Evolutionary conservation across 2,329 filamentous ascomycete genomes (phyloP).

Genomic region (Colletotrichum sp.): DNA sequence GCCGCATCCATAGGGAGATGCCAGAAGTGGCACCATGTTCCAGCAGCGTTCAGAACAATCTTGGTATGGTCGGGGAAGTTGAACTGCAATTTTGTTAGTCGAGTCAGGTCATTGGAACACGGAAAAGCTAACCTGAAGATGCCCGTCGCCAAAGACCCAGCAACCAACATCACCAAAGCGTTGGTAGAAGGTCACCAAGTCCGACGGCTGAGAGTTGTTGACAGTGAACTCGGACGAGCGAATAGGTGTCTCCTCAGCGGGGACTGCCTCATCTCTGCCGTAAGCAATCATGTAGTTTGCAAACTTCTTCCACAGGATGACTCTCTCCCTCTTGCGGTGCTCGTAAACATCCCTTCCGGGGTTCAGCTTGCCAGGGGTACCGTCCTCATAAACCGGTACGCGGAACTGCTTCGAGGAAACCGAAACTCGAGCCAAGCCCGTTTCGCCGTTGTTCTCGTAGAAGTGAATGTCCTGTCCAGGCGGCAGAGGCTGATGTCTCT

Average conservation of each 20-base stretch:
- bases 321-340: slow-evolving; percentile 68
- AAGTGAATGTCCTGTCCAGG: slow-evolving; percentile 72
- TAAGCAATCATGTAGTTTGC: slow-evolving; percentile 78
- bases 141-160: slow-evolving; percentile 82
- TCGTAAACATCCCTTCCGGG: slow-evolving; percentile 69
- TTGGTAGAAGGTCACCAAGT: slow-evolving; percentile 81
- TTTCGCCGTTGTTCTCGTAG: slow-evolving; percentile 72
- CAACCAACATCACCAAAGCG: slow-evolving; percentile 80
- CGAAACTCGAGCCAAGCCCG: slow-evolving; percentile 67
- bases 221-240: slow-evolving; percentile 31
- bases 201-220: slow-evolving; percentile 43
- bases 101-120: not conserved
- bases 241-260: slow-evolving; percentile 50
- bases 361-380: slow-evolving; percentile 65
- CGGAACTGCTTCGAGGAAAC: slow-evolving; percentile 69
- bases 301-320: slow-evolving; percentile 76
- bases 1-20: slow-evolving; percentile 76
- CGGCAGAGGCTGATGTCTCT: slow-evolving; percentile 67
- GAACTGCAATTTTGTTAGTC: slow-evolving; percentile 57
- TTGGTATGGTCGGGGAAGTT: slow-evolving; percentile 92
- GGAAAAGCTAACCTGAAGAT: slow-evolving; percentile 65
- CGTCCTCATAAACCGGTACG: slow-evolving; percentile 59
- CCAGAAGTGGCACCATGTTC: slow-evolving; percentile 80
- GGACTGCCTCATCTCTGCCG: slow-evolving; percentile 70
- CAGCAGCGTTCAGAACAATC: slow-evolving; percentile 76